phyloP scores from a whole-genome alignment of 2,329 filamentous ascomycete genomes.

The Fusarium sp. region DNA sequence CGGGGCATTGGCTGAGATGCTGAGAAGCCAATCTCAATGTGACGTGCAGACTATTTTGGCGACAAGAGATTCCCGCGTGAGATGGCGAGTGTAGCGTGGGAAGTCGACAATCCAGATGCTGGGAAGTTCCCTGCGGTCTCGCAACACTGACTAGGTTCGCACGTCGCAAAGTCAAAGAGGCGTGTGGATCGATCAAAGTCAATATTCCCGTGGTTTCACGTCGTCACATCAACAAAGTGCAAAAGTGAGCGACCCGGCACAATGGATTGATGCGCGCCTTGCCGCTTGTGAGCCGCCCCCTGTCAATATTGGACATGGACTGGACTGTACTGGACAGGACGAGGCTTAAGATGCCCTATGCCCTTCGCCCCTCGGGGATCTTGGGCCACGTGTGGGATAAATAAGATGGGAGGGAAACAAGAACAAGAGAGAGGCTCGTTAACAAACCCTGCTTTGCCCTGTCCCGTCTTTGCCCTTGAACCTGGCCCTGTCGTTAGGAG shows the following conservation, averaged over 20 bases:
- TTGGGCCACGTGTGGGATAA: constrained; percentile 40
- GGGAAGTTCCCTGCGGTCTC: constrained; percentile 19
- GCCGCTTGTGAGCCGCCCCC: constrained; percentile 35
- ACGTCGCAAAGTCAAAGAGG: constrained; percentile 11
- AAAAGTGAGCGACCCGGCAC: constrained; percentile 39
- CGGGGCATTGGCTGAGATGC: not conserved
- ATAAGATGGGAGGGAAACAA: not conserved
- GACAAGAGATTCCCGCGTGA: not conserved
- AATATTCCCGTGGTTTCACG: constrained; percentile 26
- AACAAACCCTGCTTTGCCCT: not conserved
- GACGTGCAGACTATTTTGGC: not conserved
- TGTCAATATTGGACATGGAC: constrained; percentile 18
- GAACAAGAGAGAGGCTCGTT: not conserved
- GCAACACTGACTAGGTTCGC: not conserved
- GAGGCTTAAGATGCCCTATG: constrained; percentile 23
- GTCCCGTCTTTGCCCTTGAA: not conserved
- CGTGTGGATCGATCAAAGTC: constrained; percentile 1
- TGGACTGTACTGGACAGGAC: not conserved
- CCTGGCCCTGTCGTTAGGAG: constrained; percentile 1
- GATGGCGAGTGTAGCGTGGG: not conserved
- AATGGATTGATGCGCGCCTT: constrained; percentile 44
- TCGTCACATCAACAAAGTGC: constrained; percentile 23
- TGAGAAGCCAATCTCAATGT: constrained; percentile 8
- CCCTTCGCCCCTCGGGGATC: constrained; percentile 19
- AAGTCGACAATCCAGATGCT: constrained; percentile 1